Percentiles rank a stretch among this genome's conserved stretches.
These are phyloP conservation scores for Kurtzmaniella cleridarum DNA, from an alignment of 805 yeast species.

Conservation along the genomic window DNA sequence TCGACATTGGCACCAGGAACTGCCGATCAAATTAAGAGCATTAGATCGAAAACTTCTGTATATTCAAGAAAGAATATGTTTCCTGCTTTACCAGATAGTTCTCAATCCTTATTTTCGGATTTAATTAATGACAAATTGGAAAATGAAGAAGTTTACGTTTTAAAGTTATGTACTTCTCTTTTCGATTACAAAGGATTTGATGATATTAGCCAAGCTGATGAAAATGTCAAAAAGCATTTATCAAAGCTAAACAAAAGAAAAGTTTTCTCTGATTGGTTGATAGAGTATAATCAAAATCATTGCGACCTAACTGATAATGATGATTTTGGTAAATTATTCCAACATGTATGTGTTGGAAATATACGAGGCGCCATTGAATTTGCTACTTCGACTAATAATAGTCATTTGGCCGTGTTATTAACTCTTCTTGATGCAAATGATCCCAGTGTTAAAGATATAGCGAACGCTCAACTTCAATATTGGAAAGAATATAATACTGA, in stretches of 20 bases:
- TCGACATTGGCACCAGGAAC: background rate
- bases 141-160: too few relatives aligned
- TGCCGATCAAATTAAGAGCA: too few relatives aligned
- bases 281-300: constrained; percentile 31
- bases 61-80: background rate
- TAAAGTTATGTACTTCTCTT: background rate
- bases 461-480: constrained; percentile 54
- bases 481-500: constrained; percentile 51
- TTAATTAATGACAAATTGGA: too few relatives aligned
- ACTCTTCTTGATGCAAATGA: constrained; percentile 72
- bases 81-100: too few relatives aligned
- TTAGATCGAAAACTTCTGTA: background rate
- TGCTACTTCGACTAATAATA: constrained; percentile 58
- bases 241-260: constrained; percentile 31
- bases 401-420: constrained; percentile 66
- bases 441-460: constrained; percentile 47
- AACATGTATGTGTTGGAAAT: constrained; percentile 48
- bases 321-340: constrained; percentile 47
- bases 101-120: too few relatives aligned
- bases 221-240: constrained; percentile 12
- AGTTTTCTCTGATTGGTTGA: constrained; percentile 54
- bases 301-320: constrained; percentile 21
- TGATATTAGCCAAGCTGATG: constrained; percentile 9
- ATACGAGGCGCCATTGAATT: constrained; percentile 54
- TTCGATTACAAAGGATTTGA: constrained; percentile 5